Conservation (phyloP, 2,329 filamentous ascomycete genomes). For the Diplocarpon mali region DNA sequence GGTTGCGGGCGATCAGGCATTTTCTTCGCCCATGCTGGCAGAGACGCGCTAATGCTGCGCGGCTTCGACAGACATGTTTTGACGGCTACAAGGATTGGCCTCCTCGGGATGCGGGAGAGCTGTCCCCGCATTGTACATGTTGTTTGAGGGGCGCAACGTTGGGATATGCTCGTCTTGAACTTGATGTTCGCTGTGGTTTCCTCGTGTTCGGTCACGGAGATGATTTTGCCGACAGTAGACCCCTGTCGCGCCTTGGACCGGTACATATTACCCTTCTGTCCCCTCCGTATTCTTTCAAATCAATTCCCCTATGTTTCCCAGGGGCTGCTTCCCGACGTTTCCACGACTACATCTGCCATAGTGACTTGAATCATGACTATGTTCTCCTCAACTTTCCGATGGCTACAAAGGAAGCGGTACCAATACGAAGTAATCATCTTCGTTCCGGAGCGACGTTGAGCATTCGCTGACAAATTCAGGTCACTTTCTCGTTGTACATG, state of each 20-base stretch:
- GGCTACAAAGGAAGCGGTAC: conserved; percentile 91
- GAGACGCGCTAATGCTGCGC: conserved; percentile 12
- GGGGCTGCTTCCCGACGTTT: not conserved
- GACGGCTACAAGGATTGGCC: conserved; percentile 7
- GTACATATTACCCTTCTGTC: not conserved
- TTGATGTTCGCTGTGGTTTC: not conserved
- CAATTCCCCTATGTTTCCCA: not conserved
- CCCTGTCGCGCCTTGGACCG: not conserved
- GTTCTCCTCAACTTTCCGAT: conserved; percentile 48
- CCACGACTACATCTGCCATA: not conserved
- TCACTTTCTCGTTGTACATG: conserved; percentile 95
- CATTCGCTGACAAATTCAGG: conserved; percentile 56
- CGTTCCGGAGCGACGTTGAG: not conserved
- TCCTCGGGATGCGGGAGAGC: conserved; percentile 8
- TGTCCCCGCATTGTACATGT: conserved; percentile 23
- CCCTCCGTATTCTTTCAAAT: not conserved
- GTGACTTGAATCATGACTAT: conserved; percentile 20
- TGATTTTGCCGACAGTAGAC: not conserved
- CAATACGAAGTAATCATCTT: conserved; percentile 59
- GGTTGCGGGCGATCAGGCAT: conserved; percentile 65
- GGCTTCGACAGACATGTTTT: not conserved
- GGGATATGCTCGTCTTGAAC: not conserved
- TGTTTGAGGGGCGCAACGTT: not conserved
- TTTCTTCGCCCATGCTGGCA: conserved; percentile 35
- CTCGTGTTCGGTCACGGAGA: not conserved